Evolutionary conservation across 306 rosid genomes (phyloP), one percentile per base, ranked within the genome.

Genomic region (Myrica gale): DNA sequence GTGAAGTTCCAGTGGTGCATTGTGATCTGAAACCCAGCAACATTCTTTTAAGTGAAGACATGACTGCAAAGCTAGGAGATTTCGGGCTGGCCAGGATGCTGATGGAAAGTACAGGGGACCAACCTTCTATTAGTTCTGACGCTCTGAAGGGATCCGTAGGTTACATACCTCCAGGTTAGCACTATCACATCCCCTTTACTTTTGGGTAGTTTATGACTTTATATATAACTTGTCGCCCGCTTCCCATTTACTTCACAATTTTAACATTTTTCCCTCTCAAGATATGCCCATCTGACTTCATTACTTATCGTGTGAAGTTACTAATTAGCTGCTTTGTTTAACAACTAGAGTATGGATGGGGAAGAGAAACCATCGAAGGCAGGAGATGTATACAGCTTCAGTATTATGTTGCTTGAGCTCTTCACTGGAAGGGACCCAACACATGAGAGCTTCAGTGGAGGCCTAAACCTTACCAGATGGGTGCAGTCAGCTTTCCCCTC

Each of bases 21-120:
- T 90, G 97, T 76, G 96, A 92, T 82, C 81, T 92, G 70, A 92
- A 92, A 80, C 97, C 97, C 1, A 87, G 89, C 82, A 92, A 92
- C 75, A 82, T 92, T 84, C 91, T 92, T 16, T 56, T 92, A 69
- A 84, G 81, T 77, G 82, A 74, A 71, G 89, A 85, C 9, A 79
- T 93, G 89, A 88, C 78, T 9, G 96, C 96, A 39, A 90, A 89
- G 78, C 77, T 90, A 42, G 98, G 94, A 16, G 96, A 93, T 74
- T 93, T 93, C 43, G 96, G 98, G 56, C 72, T 93, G 68, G 93
- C 98, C 7, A 87, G 82, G 60, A 23, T 86, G 72, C 74, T 90
- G 69, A 72, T 88, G 57, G 90, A 82, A 75, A 82, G 81, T 45
- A 44, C 82, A 50, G 69, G 21, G 44, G 37, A 45, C 60, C 85